Base-by-base conservation (phyloP, 1,139 yeast species). In the Ogataea hybrid region DNA sequence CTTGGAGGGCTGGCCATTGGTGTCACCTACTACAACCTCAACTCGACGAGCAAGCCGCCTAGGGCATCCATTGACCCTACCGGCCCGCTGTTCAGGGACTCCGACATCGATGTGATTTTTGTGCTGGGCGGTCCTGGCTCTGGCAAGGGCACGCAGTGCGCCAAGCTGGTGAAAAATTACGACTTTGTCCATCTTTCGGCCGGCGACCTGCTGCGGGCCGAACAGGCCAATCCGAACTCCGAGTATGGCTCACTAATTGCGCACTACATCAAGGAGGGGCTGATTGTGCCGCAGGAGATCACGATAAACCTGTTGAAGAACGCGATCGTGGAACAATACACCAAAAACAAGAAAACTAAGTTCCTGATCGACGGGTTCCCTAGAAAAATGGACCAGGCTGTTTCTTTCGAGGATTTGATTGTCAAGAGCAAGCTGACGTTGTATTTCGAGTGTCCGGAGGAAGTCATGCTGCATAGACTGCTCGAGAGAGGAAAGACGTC, bases 81-180 rank as follows among this genome's bases (percentile, higher is more conserved):
- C 6, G 39, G 46, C 6, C 52, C 53, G n/a, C 36, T 49, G 0
- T 84, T 84, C 59, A 63, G 75, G 5, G 72, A 73, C 4, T 81
- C 80, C 30, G 78, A 82, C 44, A 77, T 86, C 25, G 78, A 86
- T 23, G 96, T 92, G 6, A 75, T 92, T 22, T 92, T 87, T 62
- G 96, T 92, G 6, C 76, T 92, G 29, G 95, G 95, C 29, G 78
- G 90, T 2, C 90, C 90, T 3, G 97, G 98, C 12, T 84, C 96
- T 14, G 98, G 98, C 31, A 92, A 92, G 62, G 98, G 98, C 44
- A 92, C 98, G 2, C 98, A 92, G 66, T 88, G 97, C 69, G 85
- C 82, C 32, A 84, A 78, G 57, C 73, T 92, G 45, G 97, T 92
- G 33, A 67, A 73, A 16, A 87, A 89, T 56, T 84, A 78, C 60